Evolutionary conservation across 495 filamentous ascomycete species (phyloP), one percentile per base, ranked within the genome.

Genomic region (Pseudevernia furfuracea): DNA sequence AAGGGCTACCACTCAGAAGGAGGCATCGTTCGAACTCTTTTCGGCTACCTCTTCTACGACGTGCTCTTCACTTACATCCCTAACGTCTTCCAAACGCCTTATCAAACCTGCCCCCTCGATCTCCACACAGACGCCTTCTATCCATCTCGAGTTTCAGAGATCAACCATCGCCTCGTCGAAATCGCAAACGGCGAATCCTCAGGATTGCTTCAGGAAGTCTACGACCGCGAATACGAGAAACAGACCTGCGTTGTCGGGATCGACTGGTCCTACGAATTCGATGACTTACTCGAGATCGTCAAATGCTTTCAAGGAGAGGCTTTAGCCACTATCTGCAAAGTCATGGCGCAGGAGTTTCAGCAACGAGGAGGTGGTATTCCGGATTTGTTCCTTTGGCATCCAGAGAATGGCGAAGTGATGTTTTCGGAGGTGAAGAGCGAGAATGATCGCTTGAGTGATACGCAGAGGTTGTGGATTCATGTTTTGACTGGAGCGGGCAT

Each of bases 361-460:
- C 85, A 90, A 66, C 78, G 94, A 28, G 89, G 91, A 15, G 88
- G 90, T 21, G 94, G 94, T 2, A 88, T 98, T 57, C 94, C 94
- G 36, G 94, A 98, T 78, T 75, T 98, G 56, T 89, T 98, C 67
- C 82, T 98, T 3, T 98, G 94, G 94, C 82, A 82, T 49, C 57
- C 62, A 58, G 63, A 46, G 66, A 60, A 57, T 66, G 77, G 77
- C 39, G 84, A 87, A 73, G 85, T 91, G 55, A 84, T 92, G 83
- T 96, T 97, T 76, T 81, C 84, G 4, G 92, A 97, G 75, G 92
- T 96, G 58, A 96, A 96, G 81, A 91, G 87, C 65, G 90, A 91
- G 76, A 97, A 96, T 78, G 94, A 98, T 80, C 84, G 91, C 39
- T 79, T 98, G 71, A 96, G 93, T 75, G 94, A 98, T 80, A 95